Evolutionary conservation across 495 filamentous ascomycete species (phyloP).

Genomic region (Articulospora tetracladia): DNA sequence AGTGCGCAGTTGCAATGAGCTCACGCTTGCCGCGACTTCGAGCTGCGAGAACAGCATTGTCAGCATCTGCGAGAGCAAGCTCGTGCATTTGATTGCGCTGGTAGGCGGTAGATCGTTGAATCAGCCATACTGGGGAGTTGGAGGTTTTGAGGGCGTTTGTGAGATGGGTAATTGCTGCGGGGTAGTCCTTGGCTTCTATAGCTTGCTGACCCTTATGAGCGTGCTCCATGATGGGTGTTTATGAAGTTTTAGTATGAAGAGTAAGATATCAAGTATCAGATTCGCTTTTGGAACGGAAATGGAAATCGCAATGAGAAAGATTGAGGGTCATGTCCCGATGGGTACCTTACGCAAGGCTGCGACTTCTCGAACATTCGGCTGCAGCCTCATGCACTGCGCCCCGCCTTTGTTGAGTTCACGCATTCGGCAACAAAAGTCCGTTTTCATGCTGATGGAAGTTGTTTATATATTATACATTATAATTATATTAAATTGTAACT

Average conservation of each 20-base stretch:
- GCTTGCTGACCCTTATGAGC: conserved; percentile 53
- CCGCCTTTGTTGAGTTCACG: no score
- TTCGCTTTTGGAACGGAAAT: no score
- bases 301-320: no score
- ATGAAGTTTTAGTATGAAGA: not conserved
- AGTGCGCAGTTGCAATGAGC: conserved; percentile 73
- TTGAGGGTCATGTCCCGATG: no score
- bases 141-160: conserved; percentile 67
- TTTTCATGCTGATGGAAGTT: no score
- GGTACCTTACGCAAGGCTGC: not conserved
- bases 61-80: conserved; percentile 75
- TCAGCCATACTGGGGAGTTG: conserved; percentile 74
- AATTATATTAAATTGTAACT: no score
- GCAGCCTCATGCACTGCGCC: not conserved
- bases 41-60: conserved; percentile 68
- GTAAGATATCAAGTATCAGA: no score
- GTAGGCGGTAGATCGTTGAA: conserved; percentile 83
- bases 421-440: no score
- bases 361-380: not conserved
- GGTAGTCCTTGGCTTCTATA: conserved; percentile 57
- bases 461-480: no score
- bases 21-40: conserved; percentile 73
- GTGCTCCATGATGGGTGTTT: conserved; percentile 18
- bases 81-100: conserved; percentile 48
- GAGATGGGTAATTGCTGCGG: conserved; percentile 64